Conservation (phyloP, 345 rosid genomes). For the Populus euphratica region DNA sequence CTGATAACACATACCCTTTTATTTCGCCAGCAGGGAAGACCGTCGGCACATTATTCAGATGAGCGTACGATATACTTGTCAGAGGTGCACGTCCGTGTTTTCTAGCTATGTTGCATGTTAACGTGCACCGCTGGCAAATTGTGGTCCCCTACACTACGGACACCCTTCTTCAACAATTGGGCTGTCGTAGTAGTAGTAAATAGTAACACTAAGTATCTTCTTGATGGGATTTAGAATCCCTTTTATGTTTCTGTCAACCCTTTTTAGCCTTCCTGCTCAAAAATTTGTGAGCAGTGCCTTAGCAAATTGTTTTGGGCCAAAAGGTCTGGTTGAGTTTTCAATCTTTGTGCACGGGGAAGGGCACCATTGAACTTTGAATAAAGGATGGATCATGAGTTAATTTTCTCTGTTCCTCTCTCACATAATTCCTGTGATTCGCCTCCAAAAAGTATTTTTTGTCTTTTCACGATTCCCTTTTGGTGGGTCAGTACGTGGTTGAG, state of each 20-base stretch:
- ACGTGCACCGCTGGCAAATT: constrained; percentile 30
- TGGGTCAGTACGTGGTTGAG: constrained; percentile 3
- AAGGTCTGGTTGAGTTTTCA: constrained; percentile 4
- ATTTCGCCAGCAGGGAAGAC: neutral
- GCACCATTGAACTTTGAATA: constrained; percentile 1
- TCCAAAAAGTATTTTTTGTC: constrained; percentile 53
- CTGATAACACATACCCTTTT: neutral
- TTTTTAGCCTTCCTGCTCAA: neutral
- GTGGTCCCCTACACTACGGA: neutral
- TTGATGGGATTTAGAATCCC: constrained; percentile 23
- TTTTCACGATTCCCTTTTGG: constrained; percentile 20
- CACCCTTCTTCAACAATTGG: neutral
- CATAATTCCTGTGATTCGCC: constrained; percentile 37
- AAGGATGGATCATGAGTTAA: constrained; percentile 7
- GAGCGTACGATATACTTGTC: constrained; percentile 36
- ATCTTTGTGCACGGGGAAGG: constrained; percentile 11
- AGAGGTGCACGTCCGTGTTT: constrained; percentile 39
- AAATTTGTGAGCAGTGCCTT: neutral
- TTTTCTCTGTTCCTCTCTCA: constrained; percentile 22
- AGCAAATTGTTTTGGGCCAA: neutral
- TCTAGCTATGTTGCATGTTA: constrained; percentile 17
- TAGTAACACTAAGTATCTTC: constrained; percentile 10
- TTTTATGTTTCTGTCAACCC: constrained; percentile 2
- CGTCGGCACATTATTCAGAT: neutral
- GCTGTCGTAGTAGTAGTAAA: neutral